Base-by-base conservation (phyloP, 1,284 basidiomycete genomes). In the Rhodofomes roseus region DNA sequence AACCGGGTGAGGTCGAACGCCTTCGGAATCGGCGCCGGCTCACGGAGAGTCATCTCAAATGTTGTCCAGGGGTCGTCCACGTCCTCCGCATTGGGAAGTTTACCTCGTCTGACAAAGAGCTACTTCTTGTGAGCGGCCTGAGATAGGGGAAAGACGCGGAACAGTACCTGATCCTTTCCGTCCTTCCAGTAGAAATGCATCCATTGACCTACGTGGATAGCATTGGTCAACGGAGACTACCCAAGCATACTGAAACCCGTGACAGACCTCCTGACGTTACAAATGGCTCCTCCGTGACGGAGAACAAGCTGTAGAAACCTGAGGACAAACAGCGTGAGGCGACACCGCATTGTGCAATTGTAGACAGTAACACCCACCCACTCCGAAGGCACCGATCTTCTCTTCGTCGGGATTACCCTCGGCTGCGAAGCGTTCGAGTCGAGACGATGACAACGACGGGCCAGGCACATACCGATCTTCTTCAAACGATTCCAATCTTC, bases 101-200 rank as follows among this genome's bases (percentile, higher is more conserved):
- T 73, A 4, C 93, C 93, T 39, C 91, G 83, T 36, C 93, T 84
- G 16, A 90, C 93, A 60, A 89, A 88, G 0, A 96, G 79, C 85
- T 91, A 60, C 46, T 59, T 43, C 54, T n/a, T n/a, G n/a, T n/a
- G n/a, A n/a, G n/a, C n/a, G n/a, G n/a, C n/a, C n/a, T n/a, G n/a
- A n/a, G n/a, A n/a, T n/a, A 58, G 23, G 48, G 16, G 29, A 36
- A 59, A 18, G 41, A 1, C 57, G 52, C 34, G 41, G 25, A 25
- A 20, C 8, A 62, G 51, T 64, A 87, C 88, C 76, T 90, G 88
- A 68, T 96, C 93, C 68, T 90, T 92, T 66, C 90, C 89, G 67
- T 93, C 91, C 71, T 95, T 96, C 95, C 95, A 99, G 72, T 97
- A 93, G 73, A 99, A 98, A 1, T 91, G 92, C 95, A 97, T 97